Percentiles rank a stretch among this genome's conserved stretches.
Evolutionary conservation across 345 rosid species (phyloP).

Genomic region (Alliaria petiolata): DNA sequence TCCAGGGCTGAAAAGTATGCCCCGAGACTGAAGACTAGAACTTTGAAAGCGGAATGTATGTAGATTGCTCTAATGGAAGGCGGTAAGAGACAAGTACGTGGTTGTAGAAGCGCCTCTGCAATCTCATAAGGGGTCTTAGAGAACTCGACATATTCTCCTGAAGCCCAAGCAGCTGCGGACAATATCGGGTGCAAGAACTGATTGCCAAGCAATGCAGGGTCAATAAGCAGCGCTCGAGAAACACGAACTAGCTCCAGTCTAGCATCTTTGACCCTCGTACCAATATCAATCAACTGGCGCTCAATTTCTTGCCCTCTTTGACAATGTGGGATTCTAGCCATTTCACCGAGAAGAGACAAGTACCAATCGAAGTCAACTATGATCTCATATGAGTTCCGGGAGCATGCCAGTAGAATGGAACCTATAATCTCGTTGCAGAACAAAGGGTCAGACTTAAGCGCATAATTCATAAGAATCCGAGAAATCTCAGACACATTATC

Average conservation of each 20-base stretch:
- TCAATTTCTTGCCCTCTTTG: conserved; percentile 83
- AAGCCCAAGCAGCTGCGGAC: conserved; percentile 93
- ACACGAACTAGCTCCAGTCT: conserved; percentile 76
- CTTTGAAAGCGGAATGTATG: conserved; percentile 71
- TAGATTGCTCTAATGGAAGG: conserved; percentile 61
- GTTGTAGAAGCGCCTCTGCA: conserved; percentile 80
- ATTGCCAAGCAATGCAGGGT: conserved; percentile 96
- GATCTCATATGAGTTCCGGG: conserved; percentile 63
- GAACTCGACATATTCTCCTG: conserved; percentile 82
- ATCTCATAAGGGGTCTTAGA: conserved; percentile 65
- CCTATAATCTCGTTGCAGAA: conserved; percentile 87
- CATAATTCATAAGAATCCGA: conserved; percentile 71
- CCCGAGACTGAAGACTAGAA: conserved; percentile 48
- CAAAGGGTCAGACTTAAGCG: conserved; percentile 79
- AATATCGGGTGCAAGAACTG: conserved; percentile 66
- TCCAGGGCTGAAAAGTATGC: conserved; percentile 40
- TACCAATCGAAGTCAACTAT: conserved; percentile 91
- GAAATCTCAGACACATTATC: conserved; percentile 71
- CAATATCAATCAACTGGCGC: conserved; percentile 83
- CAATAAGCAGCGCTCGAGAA: conserved; percentile 72
- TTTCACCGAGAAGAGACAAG: conserved; percentile 81
- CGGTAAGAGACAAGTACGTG: conserved; percentile 79
- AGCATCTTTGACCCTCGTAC: conserved; percentile 83
- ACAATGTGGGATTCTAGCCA: conserved; percentile 81
- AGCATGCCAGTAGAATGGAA: conserved; percentile 70